A percentile compares a stretch with the other conserved stretches of the same genome.
These are phyloP conservation scores for Vachellia collinsii DNA, from an alignment of 306 rosid genomes.

Conservation along the genomic window DNA sequence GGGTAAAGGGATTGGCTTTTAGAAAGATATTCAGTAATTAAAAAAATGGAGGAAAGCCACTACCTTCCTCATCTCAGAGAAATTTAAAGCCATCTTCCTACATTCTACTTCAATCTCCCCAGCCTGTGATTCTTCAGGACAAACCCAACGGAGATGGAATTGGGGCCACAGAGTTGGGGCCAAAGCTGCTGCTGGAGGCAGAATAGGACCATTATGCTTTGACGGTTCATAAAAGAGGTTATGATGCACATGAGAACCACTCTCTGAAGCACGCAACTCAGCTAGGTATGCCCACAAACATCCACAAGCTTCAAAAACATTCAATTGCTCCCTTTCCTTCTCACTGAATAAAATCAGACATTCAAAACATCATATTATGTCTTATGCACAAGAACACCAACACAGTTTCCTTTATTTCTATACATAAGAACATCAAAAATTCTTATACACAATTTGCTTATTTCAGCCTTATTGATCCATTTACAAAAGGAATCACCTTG, in stretches of 20 bases:
- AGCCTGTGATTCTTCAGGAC: constrained; percentile 76
- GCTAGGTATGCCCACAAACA: constrained; percentile 91
- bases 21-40: constrained; percentile 7
- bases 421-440: constrained; percentile 3
- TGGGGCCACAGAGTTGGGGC: constrained; percentile 98
- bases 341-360: constrained; percentile 61
- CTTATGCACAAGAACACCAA: constrained; percentile 9
- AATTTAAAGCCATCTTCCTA: constrained; percentile 63
- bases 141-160: constrained; percentile 96
- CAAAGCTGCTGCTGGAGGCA: constrained; percentile 94
- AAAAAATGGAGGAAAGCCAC: constrained; percentile 31
- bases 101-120: constrained; percentile 82
- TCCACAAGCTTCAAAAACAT: constrained; percentile 80
- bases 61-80: constrained; percentile 82
- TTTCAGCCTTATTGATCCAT: constrained; percentile 10
- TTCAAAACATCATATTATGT: constrained; percentile 36
- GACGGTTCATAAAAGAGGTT: constrained; percentile 79
- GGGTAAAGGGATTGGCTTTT: constrained; percentile 11
- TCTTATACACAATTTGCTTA: constrained; percentile 8
- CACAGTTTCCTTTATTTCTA: constrained; percentile 24
- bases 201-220: constrained; percentile 61
- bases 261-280: constrained; percentile 70
- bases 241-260: constrained; percentile 75
- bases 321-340: constrained; percentile 79
- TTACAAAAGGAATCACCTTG: background rate